Conservation (phyloP, 2,329 filamentous ascomycete species). For the Colletotrichum magnum region DNA sequence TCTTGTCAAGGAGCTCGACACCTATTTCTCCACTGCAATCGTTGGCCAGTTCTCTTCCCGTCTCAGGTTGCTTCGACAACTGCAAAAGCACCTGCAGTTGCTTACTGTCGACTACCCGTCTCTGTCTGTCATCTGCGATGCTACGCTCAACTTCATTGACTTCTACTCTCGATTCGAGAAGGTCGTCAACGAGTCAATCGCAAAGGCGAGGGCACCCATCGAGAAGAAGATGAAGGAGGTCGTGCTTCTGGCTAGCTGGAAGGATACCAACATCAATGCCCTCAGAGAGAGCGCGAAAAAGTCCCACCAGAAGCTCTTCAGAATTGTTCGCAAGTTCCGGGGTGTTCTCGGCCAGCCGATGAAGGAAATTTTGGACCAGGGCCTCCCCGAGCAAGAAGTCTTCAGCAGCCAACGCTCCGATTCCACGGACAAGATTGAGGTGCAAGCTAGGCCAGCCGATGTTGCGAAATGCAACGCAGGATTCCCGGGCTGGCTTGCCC, state of each 20-base stretch:
- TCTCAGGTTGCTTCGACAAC: slow-evolving; percentile 76
- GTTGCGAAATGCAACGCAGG: slow-evolving; percentile 50
- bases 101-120: slow-evolving; percentile 71
- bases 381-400: slow-evolving; percentile 66
- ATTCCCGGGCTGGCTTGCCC: slow-evolving; percentile 56
- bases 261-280: slow-evolving; percentile 94
- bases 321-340: slow-evolving; percentile 91
- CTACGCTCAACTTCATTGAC: slow-evolving; percentile 81
- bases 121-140: slow-evolving; percentile 71
- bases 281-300: slow-evolving; percentile 89
- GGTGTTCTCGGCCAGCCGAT: slow-evolving; percentile 83
- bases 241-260: slow-evolving; percentile 96
- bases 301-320: slow-evolving; percentile 93
- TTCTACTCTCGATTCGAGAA: slow-evolving; percentile 82
- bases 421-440: slow-evolving; percentile 43
- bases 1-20: slow-evolving; percentile 81
- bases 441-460: slow-evolving; percentile 42
- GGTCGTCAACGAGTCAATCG: slow-evolving; percentile 74
- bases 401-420: slow-evolving; percentile 1
- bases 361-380: slow-evolving; percentile 72
- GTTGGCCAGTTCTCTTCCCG: slow-evolving; percentile 85
- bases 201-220: slow-evolving; percentile 77
- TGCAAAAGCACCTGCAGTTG: slow-evolving; percentile 75
- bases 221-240: slow-evolving; percentile 95
- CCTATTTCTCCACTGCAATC: slow-evolving; percentile 84